Percentiles rank a stretch among this genome's conserved stretches.
These are phyloP conservation scores for Rhizomucor miehei DNA, from an alignment of 371 early-diverging fungal species.

Conservation along the genomic window DNA sequence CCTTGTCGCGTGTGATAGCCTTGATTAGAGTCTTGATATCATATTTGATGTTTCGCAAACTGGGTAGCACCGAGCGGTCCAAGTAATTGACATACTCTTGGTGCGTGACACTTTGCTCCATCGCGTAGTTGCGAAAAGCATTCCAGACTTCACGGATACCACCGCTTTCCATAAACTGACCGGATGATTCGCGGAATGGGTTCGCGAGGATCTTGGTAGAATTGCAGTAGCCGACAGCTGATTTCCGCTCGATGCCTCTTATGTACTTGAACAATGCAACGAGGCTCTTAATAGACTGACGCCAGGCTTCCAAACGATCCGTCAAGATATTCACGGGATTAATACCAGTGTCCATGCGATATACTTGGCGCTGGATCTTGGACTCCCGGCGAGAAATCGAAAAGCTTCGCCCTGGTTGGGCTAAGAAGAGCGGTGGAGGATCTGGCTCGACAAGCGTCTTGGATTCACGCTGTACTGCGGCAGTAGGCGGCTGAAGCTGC, in stretches of 20 bases:
- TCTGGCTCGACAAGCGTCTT: constrained; percentile 3
- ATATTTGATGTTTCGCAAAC: constrained; percentile 32
- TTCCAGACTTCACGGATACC: constrained; percentile 49
- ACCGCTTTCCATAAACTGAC: constrained; percentile 37
- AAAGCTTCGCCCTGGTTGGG: constrained; percentile 19
- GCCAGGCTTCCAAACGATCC: constrained; percentile 35
- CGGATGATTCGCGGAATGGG: constrained; percentile 27
- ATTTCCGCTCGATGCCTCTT: constrained; percentile 20
- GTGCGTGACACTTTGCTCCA: constrained; percentile 37
- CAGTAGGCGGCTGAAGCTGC: constrained; percentile 5
- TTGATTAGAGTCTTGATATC: constrained; percentile 34
- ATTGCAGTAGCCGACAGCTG: constrained; percentile 24
- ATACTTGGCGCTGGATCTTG: constrained; percentile 24
- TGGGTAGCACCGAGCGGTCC: constrained; percentile 29
- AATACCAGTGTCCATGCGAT: constrained; percentile 43
- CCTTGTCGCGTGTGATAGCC: constrained; percentile 29
- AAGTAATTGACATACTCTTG: constrained; percentile 37
- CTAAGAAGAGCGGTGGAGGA: constrained; percentile 36
- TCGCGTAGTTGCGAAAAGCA: constrained; percentile 32
- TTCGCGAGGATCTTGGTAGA: constrained; percentile 19
- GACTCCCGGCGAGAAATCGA: constrained; percentile 12
- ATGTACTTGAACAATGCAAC: constrained; percentile 33
- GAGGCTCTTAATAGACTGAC: constrained; percentile 32
- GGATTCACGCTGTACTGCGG: constrained; percentile 9
- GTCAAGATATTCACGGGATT: constrained; percentile 32